Percentiles rank a stretch among this genome's conserved stretches.
Evolutionary conservation across 164 flowering plant species (phyloP).

Genomic region (Sedum album): DNA sequence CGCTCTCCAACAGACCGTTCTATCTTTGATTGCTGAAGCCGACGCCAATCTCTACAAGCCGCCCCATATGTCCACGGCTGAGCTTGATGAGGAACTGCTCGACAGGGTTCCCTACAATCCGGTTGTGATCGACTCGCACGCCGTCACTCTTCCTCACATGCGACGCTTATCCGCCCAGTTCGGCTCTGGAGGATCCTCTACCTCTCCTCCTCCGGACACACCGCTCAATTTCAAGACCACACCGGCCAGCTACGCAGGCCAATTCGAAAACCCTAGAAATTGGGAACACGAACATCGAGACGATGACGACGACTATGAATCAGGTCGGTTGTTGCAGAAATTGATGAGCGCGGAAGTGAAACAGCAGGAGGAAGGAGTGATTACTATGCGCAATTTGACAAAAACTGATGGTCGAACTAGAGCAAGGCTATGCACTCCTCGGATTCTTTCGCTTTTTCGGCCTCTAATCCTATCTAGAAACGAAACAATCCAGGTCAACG

Average conservation of each 20-base stretch:
- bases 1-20: constrained; percentile 31
- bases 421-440: constrained; percentile 45
- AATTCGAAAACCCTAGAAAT: constrained; percentile 12
- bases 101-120: constrained; percentile 24
- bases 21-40: constrained; percentile 18
- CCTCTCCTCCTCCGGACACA: constrained; percentile 20
- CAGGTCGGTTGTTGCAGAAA: constrained; percentile 35
- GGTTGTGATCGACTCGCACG: not conserved
- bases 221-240: constrained; percentile 61
- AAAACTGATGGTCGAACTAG: constrained; percentile 40
- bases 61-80: not conserved
- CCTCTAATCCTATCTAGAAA: constrained; percentile 42
- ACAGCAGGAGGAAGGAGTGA: constrained; percentile 66
- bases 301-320: constrained; percentile 29
- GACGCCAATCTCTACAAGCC: not conserved
- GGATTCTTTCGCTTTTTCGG: constrained; percentile 36
- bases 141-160: constrained; percentile 26
- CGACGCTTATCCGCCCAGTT: not conserved
- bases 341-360: constrained; percentile 41
- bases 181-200: not conserved
- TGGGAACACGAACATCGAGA: not conserved
- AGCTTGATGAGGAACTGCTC: constrained; percentile 38
- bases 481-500: constrained; percentile 48
- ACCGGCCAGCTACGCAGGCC: constrained; percentile 39
- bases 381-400: constrained; percentile 44